Evolutionary conservation across 177 flowering plant genomes (phyloP).

Genomic region (Vitis hybrid): DNA sequence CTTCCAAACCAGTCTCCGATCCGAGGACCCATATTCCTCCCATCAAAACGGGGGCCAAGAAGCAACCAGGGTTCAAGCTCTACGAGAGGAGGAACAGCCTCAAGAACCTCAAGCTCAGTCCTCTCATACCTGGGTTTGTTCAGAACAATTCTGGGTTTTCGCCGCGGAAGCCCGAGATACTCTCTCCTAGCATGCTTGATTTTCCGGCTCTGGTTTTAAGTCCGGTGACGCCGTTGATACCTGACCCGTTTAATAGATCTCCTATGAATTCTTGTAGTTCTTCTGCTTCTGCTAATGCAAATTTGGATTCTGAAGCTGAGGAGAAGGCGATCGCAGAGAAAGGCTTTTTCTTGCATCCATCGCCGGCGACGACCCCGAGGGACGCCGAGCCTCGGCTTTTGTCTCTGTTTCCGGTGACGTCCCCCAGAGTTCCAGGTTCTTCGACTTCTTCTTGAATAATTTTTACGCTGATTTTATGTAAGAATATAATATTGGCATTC

Average conservation of each 20-base stretch:
- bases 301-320: constrained; percentile 33
- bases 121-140: constrained; percentile 36
- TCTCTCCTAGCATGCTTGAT: constrained; percentile 62
- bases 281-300: background rate
- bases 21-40: constrained; percentile 46
- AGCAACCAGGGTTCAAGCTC: constrained; percentile 52
- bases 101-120: constrained; percentile 52
- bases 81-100: constrained; percentile 60
- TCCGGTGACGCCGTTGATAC: constrained; percentile 68
- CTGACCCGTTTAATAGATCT: constrained; percentile 60
- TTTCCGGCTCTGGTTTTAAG: constrained; percentile 62
- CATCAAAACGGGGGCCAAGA: constrained; percentile 39
- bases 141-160: constrained; percentile 33
- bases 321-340: constrained; percentile 57
- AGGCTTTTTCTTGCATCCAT: constrained; percentile 64
- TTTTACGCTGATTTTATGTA: constrained; percentile 13
- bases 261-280: background rate
- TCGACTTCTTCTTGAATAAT: constrained; percentile 26
- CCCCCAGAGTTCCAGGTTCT: constrained; percentile 53
- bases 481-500: constrained; percentile 19
- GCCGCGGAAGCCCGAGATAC: constrained; percentile 48
- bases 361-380: constrained; percentile 55
- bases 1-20: constrained; percentile 14
- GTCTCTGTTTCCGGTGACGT: constrained; percentile 62
- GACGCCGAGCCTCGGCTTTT: constrained; percentile 54